These are phyloP conservation scores for Halophytophthora polymorphica DNA, from an alignment of 352 stramenopile species.

Conservation along the genomic window DNA sequence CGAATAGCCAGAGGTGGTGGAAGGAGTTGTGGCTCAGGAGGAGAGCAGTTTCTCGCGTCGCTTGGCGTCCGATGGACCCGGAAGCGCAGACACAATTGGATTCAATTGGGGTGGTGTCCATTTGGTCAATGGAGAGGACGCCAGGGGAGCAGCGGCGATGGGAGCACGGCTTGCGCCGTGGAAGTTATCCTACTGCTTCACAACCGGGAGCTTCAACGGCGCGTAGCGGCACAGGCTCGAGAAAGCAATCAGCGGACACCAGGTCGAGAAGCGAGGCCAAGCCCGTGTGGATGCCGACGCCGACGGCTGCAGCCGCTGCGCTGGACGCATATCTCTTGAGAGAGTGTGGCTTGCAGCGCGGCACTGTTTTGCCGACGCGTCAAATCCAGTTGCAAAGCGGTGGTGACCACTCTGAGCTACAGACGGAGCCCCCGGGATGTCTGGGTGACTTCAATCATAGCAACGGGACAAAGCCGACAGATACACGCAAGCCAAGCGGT, in stretches of 20 bases:
- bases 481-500: too few species aligned
- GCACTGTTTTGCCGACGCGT: too few species aligned
- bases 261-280: constrained; percentile 3
- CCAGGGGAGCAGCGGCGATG: constrained; percentile 13
- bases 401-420: too few species aligned
- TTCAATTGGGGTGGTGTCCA: neutral
- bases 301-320: constrained; percentile 4
- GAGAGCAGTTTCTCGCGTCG: constrained; percentile 26
- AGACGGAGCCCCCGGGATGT: too few species aligned
- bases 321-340: neutral
- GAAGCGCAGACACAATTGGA: neutral
- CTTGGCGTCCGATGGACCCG: constrained; percentile 3
- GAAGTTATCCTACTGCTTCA: neutral
- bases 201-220: neutral
- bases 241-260: constrained; percentile 1
- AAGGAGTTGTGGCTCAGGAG: neutral
- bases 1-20: neutral
- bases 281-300: neutral
- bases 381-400: too few species aligned
- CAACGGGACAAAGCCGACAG: too few species aligned
- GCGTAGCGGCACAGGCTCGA: neutral
- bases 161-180: constrained; percentile 11
- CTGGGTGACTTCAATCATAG: too few species aligned
- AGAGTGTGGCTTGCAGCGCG: too few species aligned
- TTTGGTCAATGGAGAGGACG: constrained; percentile 9